These are phyloP conservation scores for Penicillium argentinense DNA, from an alignment of 495 filamentous ascomycete genomes.

Conservation along the genomic window DNA sequence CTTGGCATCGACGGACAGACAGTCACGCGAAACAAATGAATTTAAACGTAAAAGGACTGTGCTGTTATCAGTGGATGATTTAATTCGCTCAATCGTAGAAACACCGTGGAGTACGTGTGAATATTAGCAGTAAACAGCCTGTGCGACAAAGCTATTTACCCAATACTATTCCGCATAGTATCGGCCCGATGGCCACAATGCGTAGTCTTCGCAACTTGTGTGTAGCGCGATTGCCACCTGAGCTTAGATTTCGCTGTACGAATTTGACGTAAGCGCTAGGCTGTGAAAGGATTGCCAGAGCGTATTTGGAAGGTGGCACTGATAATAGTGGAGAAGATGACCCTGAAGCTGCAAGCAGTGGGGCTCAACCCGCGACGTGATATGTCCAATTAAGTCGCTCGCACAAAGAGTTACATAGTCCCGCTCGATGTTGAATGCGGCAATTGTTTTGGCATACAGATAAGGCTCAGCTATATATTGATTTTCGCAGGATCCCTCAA, in stretches of 20 bases:
- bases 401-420: not conserved
- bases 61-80: not conserved
- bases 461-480: constrained; percentile 1
- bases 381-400: constrained; percentile 1
- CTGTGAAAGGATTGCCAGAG: too few relatives aligned
- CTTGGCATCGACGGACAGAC: not conserved
- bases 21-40: not conserved
- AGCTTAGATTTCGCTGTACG: not conserved
- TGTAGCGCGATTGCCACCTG: not conserved
- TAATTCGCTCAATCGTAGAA: not conserved
- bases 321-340: not conserved
- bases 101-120: not conserved
- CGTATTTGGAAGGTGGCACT: constrained; percentile 1
- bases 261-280: not conserved
- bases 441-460: not conserved
- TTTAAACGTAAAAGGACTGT: not conserved
- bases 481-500: not conserved
- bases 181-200: constrained; percentile 1
- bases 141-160: constrained; percentile 3
- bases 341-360: not conserved
- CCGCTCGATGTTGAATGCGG: not conserved
- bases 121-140: not conserved
- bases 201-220: not conserved
- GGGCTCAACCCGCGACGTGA: not conserved
- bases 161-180: not conserved